These are phyloP conservation scores for Phanerochaete sordida DNA, from an alignment of 768 basidiomycete genomes.

Conservation along the genomic window DNA sequence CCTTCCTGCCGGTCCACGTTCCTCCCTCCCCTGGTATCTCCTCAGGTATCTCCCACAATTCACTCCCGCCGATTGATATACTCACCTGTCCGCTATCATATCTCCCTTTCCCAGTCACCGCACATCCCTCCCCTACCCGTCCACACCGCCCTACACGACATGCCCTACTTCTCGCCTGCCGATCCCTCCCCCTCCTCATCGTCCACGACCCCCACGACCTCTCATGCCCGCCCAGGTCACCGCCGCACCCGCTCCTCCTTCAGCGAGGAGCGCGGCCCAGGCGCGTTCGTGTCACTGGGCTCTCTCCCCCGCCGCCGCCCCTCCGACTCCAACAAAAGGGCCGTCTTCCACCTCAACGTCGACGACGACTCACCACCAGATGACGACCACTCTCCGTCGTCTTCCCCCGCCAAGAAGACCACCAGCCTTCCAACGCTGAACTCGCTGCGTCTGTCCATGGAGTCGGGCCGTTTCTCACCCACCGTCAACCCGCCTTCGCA, in stretches of 20 bases:
- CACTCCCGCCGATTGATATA: conserved; percentile 8
- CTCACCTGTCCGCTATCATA: conserved; percentile 5
- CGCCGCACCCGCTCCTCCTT: conserved; percentile 31
- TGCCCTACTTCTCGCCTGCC: conserved; percentile 26
- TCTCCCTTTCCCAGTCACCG: conserved; percentile 8
- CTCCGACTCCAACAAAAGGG: conserved; percentile 17
- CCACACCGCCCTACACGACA: conserved; percentile 3
- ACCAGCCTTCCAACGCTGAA: conserved; percentile 16
- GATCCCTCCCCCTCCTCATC: conserved; percentile 18
- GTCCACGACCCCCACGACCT: conserved; percentile 3
- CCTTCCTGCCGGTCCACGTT: background rate
- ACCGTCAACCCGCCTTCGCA: conserved; percentile 15
- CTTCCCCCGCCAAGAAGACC: conserved; percentile 15
- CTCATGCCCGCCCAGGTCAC: conserved; percentile 16
- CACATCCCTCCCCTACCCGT: conserved; percentile 3
- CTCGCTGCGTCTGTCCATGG: conserved; percentile 24
- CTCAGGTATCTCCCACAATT: conserved; percentile 11
- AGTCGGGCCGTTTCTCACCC: conserved; percentile 21
- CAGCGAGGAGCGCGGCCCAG: conserved; percentile 39
- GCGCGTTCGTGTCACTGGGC: conserved; percentile 47
- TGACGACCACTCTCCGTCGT: conserved; percentile 17
- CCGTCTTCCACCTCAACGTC: conserved; percentile 22
- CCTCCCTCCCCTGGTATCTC: background rate
- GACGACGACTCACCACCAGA: conserved; percentile 33
- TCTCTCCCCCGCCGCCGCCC: conserved; percentile 39